These are phyloP conservation scores for Nicotiana sylvestris DNA, from an alignment of 257 asterid species.

Conservation along the genomic window DNA sequence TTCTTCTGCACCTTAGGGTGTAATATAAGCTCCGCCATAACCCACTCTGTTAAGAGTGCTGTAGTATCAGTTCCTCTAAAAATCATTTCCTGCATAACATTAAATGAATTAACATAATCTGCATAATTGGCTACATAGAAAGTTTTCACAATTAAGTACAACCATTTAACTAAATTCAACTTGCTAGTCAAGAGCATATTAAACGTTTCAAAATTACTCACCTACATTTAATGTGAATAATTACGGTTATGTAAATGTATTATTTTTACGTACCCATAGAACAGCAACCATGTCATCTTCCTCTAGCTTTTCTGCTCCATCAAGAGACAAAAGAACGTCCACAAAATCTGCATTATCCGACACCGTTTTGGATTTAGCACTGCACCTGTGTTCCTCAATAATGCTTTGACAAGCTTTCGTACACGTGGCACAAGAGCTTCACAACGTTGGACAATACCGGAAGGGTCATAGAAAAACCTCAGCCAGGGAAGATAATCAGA, in stretches of 20 bases:
- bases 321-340: slow-evolving; percentile 58
- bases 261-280: slow-evolving; percentile 51
- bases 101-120: neutral
- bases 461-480: slow-evolving; percentile 40
- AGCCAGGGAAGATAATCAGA: slow-evolving; percentile 55
- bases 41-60: slow-evolving; percentile 51
- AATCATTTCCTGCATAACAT: slow-evolving; percentile 40
- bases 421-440: slow-evolving; percentile 35
- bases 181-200: too few species aligned
- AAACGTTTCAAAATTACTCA: too few species aligned
- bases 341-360: slow-evolving; percentile 46
- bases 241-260: neutral
- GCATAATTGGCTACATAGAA: neutral
- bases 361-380: neutral
- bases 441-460: slow-evolving; percentile 34
- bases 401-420: slow-evolving; percentile 30
- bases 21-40: slow-evolving; percentile 43
- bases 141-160: neutral
- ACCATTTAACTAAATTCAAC: too few species aligned
- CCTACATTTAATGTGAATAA: neutral
- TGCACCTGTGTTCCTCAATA: slow-evolving; percentile 29
- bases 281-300: slow-evolving; percentile 78
- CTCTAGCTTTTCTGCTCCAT: slow-evolving; percentile 62
- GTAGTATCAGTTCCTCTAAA: slow-evolving; percentile 58
- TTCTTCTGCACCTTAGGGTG: slow-evolving; percentile 31